phyloP scores from a whole-genome alignment of 768 basidiomycete species.

The Boletus pseudopeckii region DNA sequence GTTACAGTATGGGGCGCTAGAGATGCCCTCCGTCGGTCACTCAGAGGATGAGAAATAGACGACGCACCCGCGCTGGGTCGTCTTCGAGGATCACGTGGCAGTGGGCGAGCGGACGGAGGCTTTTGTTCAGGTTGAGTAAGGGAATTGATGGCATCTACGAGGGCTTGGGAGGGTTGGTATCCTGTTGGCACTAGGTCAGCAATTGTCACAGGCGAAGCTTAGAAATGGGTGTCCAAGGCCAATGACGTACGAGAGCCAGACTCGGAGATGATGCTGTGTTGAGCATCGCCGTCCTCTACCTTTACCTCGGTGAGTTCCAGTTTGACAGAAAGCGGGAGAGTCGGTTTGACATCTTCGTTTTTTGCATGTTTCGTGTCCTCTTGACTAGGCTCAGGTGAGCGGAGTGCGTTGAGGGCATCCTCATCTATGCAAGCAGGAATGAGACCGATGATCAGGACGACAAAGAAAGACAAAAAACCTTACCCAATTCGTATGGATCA shows the following conservation, averaged over 20 bases:
- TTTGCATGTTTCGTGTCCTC: conserved; percentile 1
- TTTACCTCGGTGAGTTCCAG: conserved; percentile 5
- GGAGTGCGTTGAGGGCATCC: conserved; percentile 18
- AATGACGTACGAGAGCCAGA: background rate
- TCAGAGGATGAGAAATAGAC: background rate
- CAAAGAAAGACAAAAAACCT: background rate
- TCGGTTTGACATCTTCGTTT: conserved; percentile 1
- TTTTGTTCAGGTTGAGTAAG: background rate
- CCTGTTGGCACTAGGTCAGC: background rate
- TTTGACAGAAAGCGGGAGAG: conserved; percentile 1
- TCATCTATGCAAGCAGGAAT: conserved; percentile 17
- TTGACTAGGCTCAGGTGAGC: background rate
- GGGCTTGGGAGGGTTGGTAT: conserved; percentile 13
- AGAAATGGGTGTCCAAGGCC: background rate
- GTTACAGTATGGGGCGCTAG: background rate
- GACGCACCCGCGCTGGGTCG: background rate
- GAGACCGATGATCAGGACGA: background rate
- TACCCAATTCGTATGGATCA: conserved; percentile 31
- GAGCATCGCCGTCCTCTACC: background rate
- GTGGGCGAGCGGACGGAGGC: background rate
- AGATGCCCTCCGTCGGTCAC: background rate
- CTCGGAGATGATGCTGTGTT: background rate
- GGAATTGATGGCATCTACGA: conserved; percentile 11
- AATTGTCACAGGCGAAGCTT: background rate
- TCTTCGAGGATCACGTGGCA: background rate